phyloP scores from a whole-genome alignment of 176 grass and related monocot genomes.

The Poa pratensis region DNA sequence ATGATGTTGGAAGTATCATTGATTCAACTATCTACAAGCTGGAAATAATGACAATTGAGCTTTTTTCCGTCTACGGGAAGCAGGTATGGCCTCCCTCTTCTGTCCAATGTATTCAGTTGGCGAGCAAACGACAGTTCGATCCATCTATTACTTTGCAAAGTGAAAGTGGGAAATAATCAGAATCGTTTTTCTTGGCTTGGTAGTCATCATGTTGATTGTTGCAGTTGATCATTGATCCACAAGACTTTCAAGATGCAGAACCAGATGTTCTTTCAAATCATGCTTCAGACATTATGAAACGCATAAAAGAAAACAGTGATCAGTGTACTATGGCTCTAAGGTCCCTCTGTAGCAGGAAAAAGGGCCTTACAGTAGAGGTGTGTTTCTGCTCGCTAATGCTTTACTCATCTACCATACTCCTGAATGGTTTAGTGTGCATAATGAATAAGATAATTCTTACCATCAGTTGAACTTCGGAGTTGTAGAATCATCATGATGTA shows the following conservation, averaged over 20 bases:
- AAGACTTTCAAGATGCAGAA: conserved; percentile 92
- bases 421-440: not conserved
- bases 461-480: not conserved
- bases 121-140: not conserved
- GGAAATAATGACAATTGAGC: conserved; percentile 82
- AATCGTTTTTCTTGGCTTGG: conserved; percentile 11
- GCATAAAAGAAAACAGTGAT: conserved; percentile 58
- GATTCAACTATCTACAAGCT: conserved; percentile 85
- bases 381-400: conserved; percentile 28
- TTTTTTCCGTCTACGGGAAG: conserved; percentile 82
- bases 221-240: conserved; percentile 72
- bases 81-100: conserved; percentile 56
- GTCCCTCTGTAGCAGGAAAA: conserved; percentile 88
- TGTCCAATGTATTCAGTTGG: conserved; percentile 5
- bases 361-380: conserved; percentile 81
- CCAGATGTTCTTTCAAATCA: conserved; percentile 85
- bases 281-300: conserved; percentile 77
- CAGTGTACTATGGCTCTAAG: conserved; percentile 60
- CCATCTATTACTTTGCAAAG: conserved; percentile 23
- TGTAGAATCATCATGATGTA: not conserved
- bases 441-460: conserved; percentile 10
- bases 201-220: conserved; percentile 36
- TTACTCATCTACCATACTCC: not conserved
- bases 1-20: conserved; percentile 43
- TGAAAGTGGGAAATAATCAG: conserved; percentile 19